Evolutionary conservation across 2,329 filamentous ascomycete genomes (phyloP), one percentile per base, ranked within the genome.

Genomic region (Xylariales sp.): DNA sequence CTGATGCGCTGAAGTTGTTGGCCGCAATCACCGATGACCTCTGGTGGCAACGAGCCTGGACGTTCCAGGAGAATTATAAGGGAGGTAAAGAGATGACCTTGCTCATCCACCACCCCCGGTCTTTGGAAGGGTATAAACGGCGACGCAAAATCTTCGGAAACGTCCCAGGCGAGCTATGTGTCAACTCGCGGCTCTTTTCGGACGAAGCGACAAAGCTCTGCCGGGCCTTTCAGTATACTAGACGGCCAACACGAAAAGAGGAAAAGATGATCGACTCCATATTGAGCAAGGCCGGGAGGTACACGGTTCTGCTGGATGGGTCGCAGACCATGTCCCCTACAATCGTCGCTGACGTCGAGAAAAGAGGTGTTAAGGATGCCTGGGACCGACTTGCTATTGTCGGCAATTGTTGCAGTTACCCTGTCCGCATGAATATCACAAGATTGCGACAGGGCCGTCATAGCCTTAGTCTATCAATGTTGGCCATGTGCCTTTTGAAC

Each of bases 61-160:
- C 75, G 0, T 79, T 78, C 34, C 77, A 80, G 18, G 77, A 80
- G 60, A 80, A 77, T 50, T 80, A 80, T 45, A 70, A 74, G 34
- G 77, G 69, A 4, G 74, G 75, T 1, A 41, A 46, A 14, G 41
- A 68, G 0, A 79, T 80, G 78, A 67, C 45, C 0, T 71, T 79
- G 7, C 65, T 79, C 0, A 75, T 79, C 2, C 68, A 65, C 1
- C 76, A 79, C 49, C 16, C 7, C n/a, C 32, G 2, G 2, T 16
- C 23, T 6, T 30, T 14, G 9, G 41, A 60, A 14, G 23, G 3
- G 9, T 10, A n/a, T 8, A 54, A 55, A 55, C 18, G 9, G n/a
- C 3, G 5, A 41, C n/a, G 14, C 2, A 2, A 30, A 18, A 48
- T 14, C 4, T 65, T 61, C 55, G 55, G 56, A 3, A 2, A 49